phyloP scores from a whole-genome alignment of 2,329 filamentous ascomycete species.

The Monosporascus sp. region DNA sequence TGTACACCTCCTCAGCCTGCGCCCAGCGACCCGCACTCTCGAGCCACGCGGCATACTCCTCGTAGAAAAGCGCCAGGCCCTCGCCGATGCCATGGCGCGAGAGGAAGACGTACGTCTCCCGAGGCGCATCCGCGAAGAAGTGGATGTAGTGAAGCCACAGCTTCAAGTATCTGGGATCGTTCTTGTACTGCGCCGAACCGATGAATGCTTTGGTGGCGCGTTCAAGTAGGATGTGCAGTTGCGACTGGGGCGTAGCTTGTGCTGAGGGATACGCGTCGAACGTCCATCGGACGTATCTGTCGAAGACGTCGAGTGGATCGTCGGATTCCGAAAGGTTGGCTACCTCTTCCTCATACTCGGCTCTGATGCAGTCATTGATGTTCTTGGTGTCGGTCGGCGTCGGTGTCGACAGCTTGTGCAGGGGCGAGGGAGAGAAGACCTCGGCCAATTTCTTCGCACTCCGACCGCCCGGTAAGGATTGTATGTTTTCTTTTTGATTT shows the following conservation, averaged over 20 bases:
- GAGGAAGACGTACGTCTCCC: slow-evolving; percentile 88
- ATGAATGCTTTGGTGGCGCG: slow-evolving; percentile 89
- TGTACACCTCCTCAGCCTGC: slow-evolving; percentile 92
- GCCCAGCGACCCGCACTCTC: slow-evolving; percentile 78
- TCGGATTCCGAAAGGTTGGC: slow-evolving; percentile 77
- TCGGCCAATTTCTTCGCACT: slow-evolving; percentile 86
- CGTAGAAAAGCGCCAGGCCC: slow-evolving; percentile 84
- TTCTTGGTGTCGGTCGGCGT: slow-evolving; percentile 69
- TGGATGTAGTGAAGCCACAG: slow-evolving; percentile 93
- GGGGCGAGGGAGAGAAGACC: slow-evolving; percentile 65
- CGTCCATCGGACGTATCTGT: slow-evolving; percentile 96
- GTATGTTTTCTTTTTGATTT: slow-evolving; percentile 96
- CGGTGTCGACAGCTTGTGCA: slow-evolving; percentile 54
- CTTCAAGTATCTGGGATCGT: slow-evolving; percentile 89
- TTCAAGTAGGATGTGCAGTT: slow-evolving; percentile 82
- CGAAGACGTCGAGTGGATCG: slow-evolving; percentile 91
- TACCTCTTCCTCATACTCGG: slow-evolving; percentile 82
- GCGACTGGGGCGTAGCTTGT: slow-evolving; percentile 87
- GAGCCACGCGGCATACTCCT: slow-evolving; percentile 92
- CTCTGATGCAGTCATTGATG: slow-evolving; percentile 72
- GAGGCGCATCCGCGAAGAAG: slow-evolving; percentile 86
- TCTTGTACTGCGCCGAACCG: slow-evolving; percentile 81
- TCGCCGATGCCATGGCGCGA: slow-evolving; percentile 86
- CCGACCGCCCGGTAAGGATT: slow-evolving; percentile 78
- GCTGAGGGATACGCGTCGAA: slow-evolving; percentile 91